phyloP scores from a whole-genome alignment of 2,329 filamentous ascomycete species.

The Phialophora expanda region DNA sequence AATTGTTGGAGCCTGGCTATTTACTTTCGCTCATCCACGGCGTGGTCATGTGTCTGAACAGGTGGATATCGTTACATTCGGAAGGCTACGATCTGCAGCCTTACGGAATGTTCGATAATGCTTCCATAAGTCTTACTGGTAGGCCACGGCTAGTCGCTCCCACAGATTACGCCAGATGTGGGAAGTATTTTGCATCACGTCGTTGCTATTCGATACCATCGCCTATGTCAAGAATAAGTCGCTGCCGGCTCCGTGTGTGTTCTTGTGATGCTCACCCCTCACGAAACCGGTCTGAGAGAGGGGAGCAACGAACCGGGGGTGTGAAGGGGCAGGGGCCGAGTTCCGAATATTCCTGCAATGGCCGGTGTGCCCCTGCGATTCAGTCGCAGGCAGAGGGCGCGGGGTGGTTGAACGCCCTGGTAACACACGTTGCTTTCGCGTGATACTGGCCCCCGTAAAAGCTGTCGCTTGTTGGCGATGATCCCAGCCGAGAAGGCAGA shows the following conservation, averaged over 20 bases:
- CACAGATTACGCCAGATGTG: not conserved
- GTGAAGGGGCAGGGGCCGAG: not conserved
- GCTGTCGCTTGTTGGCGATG: not conserved
- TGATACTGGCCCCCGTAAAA: too few species aligned
- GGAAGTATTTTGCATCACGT: slow-evolving; percentile 5
- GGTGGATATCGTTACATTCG: slow-evolving; percentile 13
- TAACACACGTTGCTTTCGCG: not conserved
- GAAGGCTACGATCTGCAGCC: slow-evolving; percentile 14
- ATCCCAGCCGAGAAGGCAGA: not conserved
- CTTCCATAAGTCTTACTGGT: slow-evolving; percentile 6
- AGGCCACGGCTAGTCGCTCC: not conserved
- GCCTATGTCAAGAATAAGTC: not conserved
- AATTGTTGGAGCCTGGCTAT: not conserved
- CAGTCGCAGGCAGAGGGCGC: not conserved
- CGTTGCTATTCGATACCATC: not conserved
- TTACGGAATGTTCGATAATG: slow-evolving; percentile 15
- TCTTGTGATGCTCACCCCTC: not conserved
- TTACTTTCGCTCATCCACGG: not conserved
- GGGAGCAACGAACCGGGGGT: not conserved
- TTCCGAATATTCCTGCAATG: not conserved
- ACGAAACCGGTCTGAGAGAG: not conserved
- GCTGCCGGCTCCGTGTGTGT: not conserved
- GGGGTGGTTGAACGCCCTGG: not conserved
- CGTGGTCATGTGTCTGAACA: slow-evolving; percentile 8
- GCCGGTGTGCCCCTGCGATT: not conserved